A percentile compares a stretch with the other conserved stretches of the same genome.
Evolutionary conservation across 2,329 filamentous ascomycete species (phyloP).

Genomic region (Fusarium torulosum): DNA sequence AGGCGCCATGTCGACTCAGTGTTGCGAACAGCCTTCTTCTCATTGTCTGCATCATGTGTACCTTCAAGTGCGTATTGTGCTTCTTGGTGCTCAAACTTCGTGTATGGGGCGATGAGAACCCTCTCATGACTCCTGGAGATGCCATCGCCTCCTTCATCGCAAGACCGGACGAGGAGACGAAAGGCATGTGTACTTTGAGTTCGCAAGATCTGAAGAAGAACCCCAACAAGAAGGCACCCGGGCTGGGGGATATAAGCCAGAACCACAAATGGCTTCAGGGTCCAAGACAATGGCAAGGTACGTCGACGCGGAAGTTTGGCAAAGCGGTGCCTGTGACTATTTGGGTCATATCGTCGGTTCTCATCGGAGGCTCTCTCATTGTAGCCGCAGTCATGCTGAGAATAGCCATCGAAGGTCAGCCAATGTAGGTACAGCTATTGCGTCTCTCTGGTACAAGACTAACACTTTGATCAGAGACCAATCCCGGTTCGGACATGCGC

Average conservation of each 20-base stretch:
- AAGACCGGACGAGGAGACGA: constrained; percentile 28
- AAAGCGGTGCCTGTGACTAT: constrained; percentile 26
- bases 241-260: background rate
- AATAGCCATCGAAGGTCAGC: constrained; percentile 6
- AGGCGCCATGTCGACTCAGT: constrained; percentile 25
- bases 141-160: constrained; percentile 37
- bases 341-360: constrained; percentile 25
- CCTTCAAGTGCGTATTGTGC: constrained; percentile 24
- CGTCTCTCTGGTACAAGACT: background rate
- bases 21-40: constrained; percentile 33
- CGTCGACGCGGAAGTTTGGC: constrained; percentile 4
- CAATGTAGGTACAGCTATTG: background rate
- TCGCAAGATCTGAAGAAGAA: constrained; percentile 12
- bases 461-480: background rate
- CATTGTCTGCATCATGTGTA: constrained; percentile 33
- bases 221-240: background rate
- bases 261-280: constrained; percentile 12
- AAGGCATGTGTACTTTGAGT: constrained; percentile 28
- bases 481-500: constrained; percentile 14
- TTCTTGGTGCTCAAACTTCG: constrained; percentile 17
- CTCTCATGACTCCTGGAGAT: constrained; percentile 36
- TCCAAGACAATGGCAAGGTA: constrained; percentile 18
- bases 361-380: constrained; percentile 24
- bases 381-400: constrained; percentile 19
- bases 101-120: constrained; percentile 24